phyloP scores from a whole-genome alignment of 768 basidiomycete genomes.

The Tulasnella sp. region DNA sequence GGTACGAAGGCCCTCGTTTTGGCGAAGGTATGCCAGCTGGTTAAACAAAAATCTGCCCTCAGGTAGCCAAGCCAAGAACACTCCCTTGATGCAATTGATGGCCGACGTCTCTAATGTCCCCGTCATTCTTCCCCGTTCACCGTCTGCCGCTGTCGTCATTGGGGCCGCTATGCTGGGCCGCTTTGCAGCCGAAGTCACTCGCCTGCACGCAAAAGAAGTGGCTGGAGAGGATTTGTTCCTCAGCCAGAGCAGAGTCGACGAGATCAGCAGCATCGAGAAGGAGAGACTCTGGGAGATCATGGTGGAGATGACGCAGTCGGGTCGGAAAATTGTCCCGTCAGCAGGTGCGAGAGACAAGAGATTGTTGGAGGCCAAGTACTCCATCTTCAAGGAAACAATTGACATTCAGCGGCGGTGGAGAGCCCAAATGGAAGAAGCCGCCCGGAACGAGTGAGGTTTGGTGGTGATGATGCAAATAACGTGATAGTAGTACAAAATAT shows the following conservation, averaged over 20 bases:
- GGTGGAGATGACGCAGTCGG: slow-evolving; percentile 91
- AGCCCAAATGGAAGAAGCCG: slow-evolving; percentile 48
- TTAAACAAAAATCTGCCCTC: too few relatives aligned
- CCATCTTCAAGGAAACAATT: slow-evolving; percentile 79
- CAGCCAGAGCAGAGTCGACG: slow-evolving; percentile 28
- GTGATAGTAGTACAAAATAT: neutral
- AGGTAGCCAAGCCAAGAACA: slow-evolving; percentile 88
- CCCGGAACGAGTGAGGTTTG: neutral
- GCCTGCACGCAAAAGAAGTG: slow-evolving; percentile 18
- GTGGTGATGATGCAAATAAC: neutral
- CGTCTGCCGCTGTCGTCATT: slow-evolving; percentile 72
- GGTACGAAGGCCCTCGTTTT: slow-evolving; percentile 21
- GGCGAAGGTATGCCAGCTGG: neutral
- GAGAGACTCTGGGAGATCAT: slow-evolving; percentile 82
- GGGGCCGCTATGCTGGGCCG: slow-evolving; percentile 91
- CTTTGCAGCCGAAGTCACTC: slow-evolving; percentile 55
- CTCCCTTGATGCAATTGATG: slow-evolving; percentile 75
- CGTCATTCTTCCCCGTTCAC: slow-evolving; percentile 67
- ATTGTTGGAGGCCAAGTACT: slow-evolving; percentile 82
- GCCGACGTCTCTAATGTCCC: slow-evolving; percentile 74
- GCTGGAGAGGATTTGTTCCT: slow-evolving; percentile 27
- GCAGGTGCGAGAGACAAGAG: slow-evolving; percentile 52
- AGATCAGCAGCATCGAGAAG: slow-evolving; percentile 37
- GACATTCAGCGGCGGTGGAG: slow-evolving; percentile 86
- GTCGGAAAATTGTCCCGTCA: slow-evolving; percentile 52